phyloP scores from a whole-genome alignment of 768 basidiomycete genomes.

The Tulasnella sp. region DNA sequence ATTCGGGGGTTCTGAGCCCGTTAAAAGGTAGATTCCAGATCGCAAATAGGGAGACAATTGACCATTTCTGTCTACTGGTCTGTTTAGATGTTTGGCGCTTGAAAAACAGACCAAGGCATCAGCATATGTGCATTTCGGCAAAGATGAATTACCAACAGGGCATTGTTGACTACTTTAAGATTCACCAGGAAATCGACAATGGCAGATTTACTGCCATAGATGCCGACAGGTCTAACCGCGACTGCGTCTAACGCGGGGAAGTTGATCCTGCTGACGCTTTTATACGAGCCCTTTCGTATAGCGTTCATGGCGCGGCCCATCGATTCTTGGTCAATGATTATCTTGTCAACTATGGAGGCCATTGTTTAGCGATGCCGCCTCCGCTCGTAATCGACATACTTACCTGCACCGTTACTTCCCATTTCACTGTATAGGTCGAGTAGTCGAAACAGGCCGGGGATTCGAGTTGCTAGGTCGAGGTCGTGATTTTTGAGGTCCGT shows the following conservation, averaged over 20 bases:
- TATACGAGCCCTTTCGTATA: slow-evolving; percentile 49
- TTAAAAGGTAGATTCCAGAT: slow-evolving; percentile 21
- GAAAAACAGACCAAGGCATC: too few relatives aligned
- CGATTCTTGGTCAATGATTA: slow-evolving; percentile 54
- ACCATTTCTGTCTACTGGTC: neutral
- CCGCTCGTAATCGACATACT: too few relatives aligned
- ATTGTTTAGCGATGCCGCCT: too few relatives aligned
- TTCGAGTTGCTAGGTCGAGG: slow-evolving; percentile 20
- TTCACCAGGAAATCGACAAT: slow-evolving; percentile 46
- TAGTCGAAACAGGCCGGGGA: slow-evolving; percentile 51
- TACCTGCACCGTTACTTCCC: slow-evolving; percentile 38
- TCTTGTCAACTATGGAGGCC: slow-evolving; percentile 47
- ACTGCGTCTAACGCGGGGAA: slow-evolving; percentile 49
- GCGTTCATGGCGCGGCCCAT: slow-evolving; percentile 48
- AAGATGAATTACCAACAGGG: slow-evolving; percentile 41
- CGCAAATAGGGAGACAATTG: neutral
- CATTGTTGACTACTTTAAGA: slow-evolving; percentile 39
- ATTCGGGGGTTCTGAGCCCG: neutral
- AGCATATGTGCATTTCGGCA: too few relatives aligned
- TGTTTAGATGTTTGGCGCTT: neutral
- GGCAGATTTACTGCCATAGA: slow-evolving; percentile 54
- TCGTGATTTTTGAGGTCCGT: too few relatives aligned
- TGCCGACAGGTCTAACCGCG: slow-evolving; percentile 48
- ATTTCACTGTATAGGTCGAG: slow-evolving; percentile 53
- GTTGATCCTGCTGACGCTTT: slow-evolving; percentile 52